A percentile compares a stretch with the other conserved stretches of the same genome.
Evolutionary conservation across 2,329 filamentous ascomycete genomes (phyloP).

Genomic region (Pseudogymnoascus sp.): DNA sequence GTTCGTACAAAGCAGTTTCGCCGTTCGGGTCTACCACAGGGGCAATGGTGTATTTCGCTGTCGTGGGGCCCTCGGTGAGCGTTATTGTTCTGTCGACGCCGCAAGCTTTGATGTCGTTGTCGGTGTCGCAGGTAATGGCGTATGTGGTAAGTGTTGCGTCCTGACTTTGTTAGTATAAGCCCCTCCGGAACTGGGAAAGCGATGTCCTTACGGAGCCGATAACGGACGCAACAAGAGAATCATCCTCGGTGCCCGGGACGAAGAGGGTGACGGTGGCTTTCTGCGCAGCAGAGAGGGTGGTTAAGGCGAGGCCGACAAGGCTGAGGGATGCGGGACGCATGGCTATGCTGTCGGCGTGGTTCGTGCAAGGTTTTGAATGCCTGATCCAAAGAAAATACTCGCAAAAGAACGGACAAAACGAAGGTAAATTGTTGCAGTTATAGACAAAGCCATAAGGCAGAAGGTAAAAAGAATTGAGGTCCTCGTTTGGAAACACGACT

Average conservation of each 20-base stretch:
- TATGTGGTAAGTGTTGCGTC: slow-evolving; percentile 20
- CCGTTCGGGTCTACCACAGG: slow-evolving; percentile 11
- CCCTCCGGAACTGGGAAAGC: background rate
- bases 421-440: background rate
- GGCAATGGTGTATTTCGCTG: slow-evolving; percentile 15
- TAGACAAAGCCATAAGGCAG: background rate
- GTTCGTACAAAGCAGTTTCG: slow-evolving; percentile 13
- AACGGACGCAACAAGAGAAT: slow-evolving; percentile 16
- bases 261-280: slow-evolving; percentile 16
- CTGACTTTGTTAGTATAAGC: slow-evolving; percentile 11
- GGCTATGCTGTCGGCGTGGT: slow-evolving; percentile 13
- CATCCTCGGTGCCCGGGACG: slow-evolving; percentile 16
- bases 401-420: background rate
- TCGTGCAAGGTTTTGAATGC: background rate
- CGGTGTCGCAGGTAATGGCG: slow-evolving; percentile 14
- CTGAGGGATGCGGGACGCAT: slow-evolving; percentile 14
- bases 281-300: slow-evolving; percentile 17
- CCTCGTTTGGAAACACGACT: background rate
- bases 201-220: slow-evolving; percentile 15
- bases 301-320: slow-evolving; percentile 17
- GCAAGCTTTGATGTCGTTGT: slow-evolving; percentile 11
- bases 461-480: slow-evolving; percentile 5
- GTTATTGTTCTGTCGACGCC: slow-evolving; percentile 13
- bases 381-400: background rate
- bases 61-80: slow-evolving; percentile 16